Base-by-base conservation (phyloP, 495 filamentous ascomycete genomes). In the Hypoxylon lienhwacheense region DNA sequence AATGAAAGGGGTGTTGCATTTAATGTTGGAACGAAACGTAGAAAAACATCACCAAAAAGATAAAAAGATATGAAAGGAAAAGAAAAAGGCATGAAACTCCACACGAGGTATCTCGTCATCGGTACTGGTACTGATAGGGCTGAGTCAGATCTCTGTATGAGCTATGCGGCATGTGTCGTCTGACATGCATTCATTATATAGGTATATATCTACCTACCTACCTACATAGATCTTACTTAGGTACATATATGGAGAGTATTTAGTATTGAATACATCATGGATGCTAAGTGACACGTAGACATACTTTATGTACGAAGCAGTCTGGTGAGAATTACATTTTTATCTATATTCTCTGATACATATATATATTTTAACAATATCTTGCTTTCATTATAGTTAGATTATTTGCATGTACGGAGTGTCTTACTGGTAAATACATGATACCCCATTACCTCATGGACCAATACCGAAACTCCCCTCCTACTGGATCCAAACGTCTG, bases 101-200 rank as follows among this genome's bases (percentile, higher is more conserved):
- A 35, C 54, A 36, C 39, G 40, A 25, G 28, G 55, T 47, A 42
- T 48, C 48, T 24, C 36, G 29, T 53, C 48, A 59, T 53, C 53
- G 48, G 55, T 59, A 59, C 39, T 43, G 52, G 55, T 59, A 59
- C 39, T 43, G 52, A 43, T 59, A 59, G 48, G 55, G 55, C 55
- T 59, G 55, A 59, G 55, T 59, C 47, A 59, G 55, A 59, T 59
- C 55, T 31, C 22, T 16, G 32, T 34, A 24, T 25, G 8, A 10
- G 25, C 12, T 19, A 21, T 20, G 37, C 20, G 20, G 37, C 4
- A 41, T 8, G n/a, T n/a, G n/a, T n/a, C n/a, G n/a, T n/a, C n/a
- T n/a, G n/a, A n/a, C n/a, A n/a, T n/a, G n/a, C n/a, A n/a, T n/a
- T n/a, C n/a, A n/a, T n/a, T n/a, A n/a, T 15, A 20, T 26, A 26